Percentiles rank a stretch among this genome's conserved stretches.
Evolutionary conservation across 73 alveolate genomes (phyloP).

Genomic region (Paramecium caudatum): DNA sequence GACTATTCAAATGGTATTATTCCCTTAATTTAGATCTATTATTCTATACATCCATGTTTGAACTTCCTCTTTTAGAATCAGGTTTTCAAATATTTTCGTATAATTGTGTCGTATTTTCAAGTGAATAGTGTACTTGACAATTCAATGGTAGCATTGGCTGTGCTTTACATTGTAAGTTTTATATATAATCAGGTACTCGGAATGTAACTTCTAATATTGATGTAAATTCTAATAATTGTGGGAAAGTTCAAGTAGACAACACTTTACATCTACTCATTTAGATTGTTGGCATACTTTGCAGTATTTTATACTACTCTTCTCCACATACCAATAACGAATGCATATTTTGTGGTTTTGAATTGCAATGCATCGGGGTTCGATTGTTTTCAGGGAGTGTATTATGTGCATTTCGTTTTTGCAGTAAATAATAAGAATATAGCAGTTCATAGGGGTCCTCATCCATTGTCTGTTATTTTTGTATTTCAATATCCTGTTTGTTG

Average conservation of each 20-base stretch:
- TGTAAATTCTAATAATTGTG: background rate
- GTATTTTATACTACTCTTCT: background rate
- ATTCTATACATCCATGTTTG: slow-evolving; percentile 26
- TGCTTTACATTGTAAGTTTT: background rate
- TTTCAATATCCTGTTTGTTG: background rate
- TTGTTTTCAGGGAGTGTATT: slow-evolving; percentile 10
- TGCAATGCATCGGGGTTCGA: background rate
- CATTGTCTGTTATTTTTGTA: background rate
- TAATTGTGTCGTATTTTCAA: slow-evolving; percentile 6
- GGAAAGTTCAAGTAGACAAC: background rate
- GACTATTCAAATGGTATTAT: slow-evolving; percentile 51
- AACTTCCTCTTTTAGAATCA: background rate
- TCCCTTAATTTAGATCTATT: background rate
- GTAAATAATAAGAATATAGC: background rate
- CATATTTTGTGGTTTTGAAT: background rate
- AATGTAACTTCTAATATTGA: background rate
- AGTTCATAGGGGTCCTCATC: background rate
- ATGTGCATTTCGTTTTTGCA: background rate
- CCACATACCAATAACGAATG: background rate
- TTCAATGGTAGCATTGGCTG: background rate
- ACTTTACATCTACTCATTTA: slow-evolving; percentile 6
- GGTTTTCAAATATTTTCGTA: slow-evolving; percentile 45
- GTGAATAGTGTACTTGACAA: background rate
- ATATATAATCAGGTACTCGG: background rate
- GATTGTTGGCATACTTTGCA: slow-evolving; percentile 14